phyloP scores from a whole-genome alignment of 495 filamentous ascomycete genomes.

The Penicillium soppii region DNA sequence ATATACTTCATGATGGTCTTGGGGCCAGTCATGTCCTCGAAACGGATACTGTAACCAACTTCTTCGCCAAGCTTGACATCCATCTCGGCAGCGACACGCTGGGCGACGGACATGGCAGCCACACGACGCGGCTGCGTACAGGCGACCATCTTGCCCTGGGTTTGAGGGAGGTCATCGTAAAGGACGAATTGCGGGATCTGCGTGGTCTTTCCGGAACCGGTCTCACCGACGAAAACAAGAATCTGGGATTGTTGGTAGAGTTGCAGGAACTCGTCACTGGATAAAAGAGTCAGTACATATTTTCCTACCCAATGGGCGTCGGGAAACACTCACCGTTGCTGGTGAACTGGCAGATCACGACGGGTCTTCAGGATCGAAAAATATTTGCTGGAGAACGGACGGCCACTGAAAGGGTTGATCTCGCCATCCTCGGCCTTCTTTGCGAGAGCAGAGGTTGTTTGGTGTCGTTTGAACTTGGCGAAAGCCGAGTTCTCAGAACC shows the following conservation, averaged over 20 bases:
- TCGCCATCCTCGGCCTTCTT: slow-evolving; percentile 75
- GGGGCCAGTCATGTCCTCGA: slow-evolving; percentile 89
- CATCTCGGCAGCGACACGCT: slow-evolving; percentile 96
- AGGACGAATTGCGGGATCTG: slow-evolving; percentile 98
- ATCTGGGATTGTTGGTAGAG: slow-evolving; percentile 92
- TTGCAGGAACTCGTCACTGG: slow-evolving; percentile 85
- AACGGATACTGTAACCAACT: slow-evolving; percentile 98
- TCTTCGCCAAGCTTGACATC: slow-evolving; percentile 92
- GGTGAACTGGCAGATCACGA: slow-evolving; percentile 83
- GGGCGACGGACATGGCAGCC: slow-evolving; percentile 97
- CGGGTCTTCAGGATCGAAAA: slow-evolving; percentile 82
- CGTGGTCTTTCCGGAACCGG: slow-evolving; percentile 97
- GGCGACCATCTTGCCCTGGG: slow-evolving; percentile 81
- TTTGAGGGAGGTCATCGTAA: slow-evolving; percentile 92
- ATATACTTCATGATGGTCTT: slow-evolving; percentile 98
- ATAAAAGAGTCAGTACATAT: slow-evolving; percentile 6
- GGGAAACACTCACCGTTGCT: slow-evolving; percentile 65
- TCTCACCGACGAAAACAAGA: slow-evolving; percentile 97
- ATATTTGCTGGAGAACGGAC: slow-evolving; percentile 76
- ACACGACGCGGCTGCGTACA: slow-evolving; percentile 98
- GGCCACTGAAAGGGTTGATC: slow-evolving; percentile 78
- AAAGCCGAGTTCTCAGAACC: slow-evolving; percentile 50
- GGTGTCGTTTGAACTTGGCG: slow-evolving; percentile 69
- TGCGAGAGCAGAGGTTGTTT: slow-evolving; percentile 76
- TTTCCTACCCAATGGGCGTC: background rate